Conservation (phyloP, 2,329 filamentous ascomycete genomes). For the Aspergillus transmontanensis region DNA sequence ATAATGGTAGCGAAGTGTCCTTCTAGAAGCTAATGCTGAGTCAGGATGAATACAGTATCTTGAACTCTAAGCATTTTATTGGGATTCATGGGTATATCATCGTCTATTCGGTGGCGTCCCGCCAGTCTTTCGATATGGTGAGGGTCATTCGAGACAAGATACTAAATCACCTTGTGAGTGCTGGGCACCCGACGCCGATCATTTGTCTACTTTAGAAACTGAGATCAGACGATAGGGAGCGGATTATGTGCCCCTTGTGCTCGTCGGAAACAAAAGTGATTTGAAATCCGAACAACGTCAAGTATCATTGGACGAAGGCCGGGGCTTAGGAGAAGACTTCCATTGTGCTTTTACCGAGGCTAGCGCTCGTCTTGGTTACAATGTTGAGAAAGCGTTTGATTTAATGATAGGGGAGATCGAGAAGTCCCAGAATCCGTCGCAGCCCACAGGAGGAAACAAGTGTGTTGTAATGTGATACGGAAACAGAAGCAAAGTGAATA, state of each 20-base stretch:
- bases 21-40: constrained; percentile 20
- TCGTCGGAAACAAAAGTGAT: constrained; percentile 97
- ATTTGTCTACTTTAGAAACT: neutral
- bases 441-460: constrained; percentile 78
- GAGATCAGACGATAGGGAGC: constrained; percentile 65
- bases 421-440: constrained; percentile 86
- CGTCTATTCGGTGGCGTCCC: constrained; percentile 94
- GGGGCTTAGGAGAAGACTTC: constrained; percentile 80
- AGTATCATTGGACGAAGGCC: constrained; percentile 82
- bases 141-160: constrained; percentile 96
- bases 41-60: constrained; percentile 95
- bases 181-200: neutral
- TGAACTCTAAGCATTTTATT: constrained; percentile 98
- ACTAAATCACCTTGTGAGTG: constrained; percentile 82
- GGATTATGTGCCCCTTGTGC: constrained; percentile 87
- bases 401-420: constrained; percentile 93
- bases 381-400: constrained; percentile 90
- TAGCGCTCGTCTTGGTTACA: constrained; percentile 90
- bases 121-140: constrained; percentile 96
- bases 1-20: constrained; percentile 1
- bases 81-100: constrained; percentile 99
- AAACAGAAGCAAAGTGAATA: neutral
- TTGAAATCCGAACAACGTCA: constrained; percentile 90
- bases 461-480: constrained; percentile 77
- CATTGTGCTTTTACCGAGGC: constrained; percentile 94